Percentiles rank a stretch among this genome's conserved stretches.
These are phyloP conservation scores for Capsella bursapastoris DNA, from an alignment of 345 rosid species.

Conservation along the genomic window DNA sequence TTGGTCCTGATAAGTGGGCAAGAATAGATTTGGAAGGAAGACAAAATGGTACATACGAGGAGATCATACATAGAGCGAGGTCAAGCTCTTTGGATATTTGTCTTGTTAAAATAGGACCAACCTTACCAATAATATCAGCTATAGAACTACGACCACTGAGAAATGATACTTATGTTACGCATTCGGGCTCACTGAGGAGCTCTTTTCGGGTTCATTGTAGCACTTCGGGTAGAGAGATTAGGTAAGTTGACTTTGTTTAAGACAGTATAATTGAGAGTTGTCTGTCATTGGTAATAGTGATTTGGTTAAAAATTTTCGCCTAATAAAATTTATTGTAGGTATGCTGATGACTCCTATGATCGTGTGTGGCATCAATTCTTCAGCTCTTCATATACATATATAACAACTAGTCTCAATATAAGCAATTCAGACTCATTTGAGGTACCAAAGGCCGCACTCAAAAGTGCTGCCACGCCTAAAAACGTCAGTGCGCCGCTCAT, in stretches of 20 bases:
- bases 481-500: background rate
- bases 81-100: slow-evolving; percentile 38
- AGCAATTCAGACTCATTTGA: background rate
- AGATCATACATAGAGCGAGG: slow-evolving; percentile 37
- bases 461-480: background rate
- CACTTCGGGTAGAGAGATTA: background rate
- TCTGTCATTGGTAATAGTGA: background rate
- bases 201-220: background rate
- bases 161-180: slow-evolving; percentile 3
- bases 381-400: background rate
- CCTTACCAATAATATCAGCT: slow-evolving; percentile 40
- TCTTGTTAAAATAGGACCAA: slow-evolving; percentile 43
- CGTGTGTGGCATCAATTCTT: background rate
- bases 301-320: too few relatives aligned
- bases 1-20: slow-evolving; percentile 42
- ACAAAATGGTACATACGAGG: slow-evolving; percentile 6
- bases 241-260: slow-evolving; percentile 6
- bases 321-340: background rate
- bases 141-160: slow-evolving; percentile 29
- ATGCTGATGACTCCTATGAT: background rate
- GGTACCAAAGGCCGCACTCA: background rate
- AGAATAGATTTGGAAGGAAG: slow-evolving; percentile 16
- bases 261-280: background rate
- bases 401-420: background rate
- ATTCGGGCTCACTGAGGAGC: background rate